phyloP scores from a whole-genome alignment of 2,329 filamentous ascomycete species.

The Aciculosporium take region DNA sequence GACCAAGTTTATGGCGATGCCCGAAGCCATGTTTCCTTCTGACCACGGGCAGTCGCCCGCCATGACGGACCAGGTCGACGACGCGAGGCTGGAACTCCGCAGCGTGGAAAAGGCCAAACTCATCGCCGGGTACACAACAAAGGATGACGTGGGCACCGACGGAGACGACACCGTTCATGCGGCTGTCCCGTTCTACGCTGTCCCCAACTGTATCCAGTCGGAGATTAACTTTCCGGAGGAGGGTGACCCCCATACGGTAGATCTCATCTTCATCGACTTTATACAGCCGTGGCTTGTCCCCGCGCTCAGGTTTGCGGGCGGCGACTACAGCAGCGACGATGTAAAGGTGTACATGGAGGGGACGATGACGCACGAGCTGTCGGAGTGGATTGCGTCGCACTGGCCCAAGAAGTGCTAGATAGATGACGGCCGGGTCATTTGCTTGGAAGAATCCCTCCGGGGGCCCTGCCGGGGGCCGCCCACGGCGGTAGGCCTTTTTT shows the following conservation, averaged over 20 bases:
- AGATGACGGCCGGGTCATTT: no score
- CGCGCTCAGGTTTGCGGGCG: constrained; percentile 50
- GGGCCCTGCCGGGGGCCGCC: no score
- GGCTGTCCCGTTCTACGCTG: constrained; percentile 55
- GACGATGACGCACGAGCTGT: constrained; percentile 41
- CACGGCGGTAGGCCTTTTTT: no score
- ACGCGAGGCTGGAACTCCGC: constrained; percentile 20
- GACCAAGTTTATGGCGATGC: constrained; percentile 33
- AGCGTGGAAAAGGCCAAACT: constrained; percentile 19
- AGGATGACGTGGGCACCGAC: constrained; percentile 66
- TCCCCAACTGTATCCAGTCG: constrained; percentile 75
- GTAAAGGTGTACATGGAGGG: constrained; percentile 38
- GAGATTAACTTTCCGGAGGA: constrained; percentile 45
- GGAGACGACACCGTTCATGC: constrained; percentile 85
- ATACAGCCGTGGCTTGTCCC: constrained; percentile 68
- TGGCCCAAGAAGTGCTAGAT: constrained; percentile 37
- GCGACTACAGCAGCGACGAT: constrained; percentile 32
- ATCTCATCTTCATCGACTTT: constrained; percentile 86
- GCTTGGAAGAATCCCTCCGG: no score
- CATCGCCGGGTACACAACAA: constrained; percentile 68
- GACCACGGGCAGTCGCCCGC: constrained; percentile 4
- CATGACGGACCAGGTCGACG: constrained; percentile 8
- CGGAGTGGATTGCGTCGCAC: constrained; percentile 43
- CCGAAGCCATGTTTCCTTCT: constrained; percentile 25
- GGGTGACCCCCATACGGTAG: constrained; percentile 55